These are phyloP conservation scores for Yarrowia divulgata DNA, from an alignment of 805 yeast genomes.

Conservation along the genomic window DNA sequence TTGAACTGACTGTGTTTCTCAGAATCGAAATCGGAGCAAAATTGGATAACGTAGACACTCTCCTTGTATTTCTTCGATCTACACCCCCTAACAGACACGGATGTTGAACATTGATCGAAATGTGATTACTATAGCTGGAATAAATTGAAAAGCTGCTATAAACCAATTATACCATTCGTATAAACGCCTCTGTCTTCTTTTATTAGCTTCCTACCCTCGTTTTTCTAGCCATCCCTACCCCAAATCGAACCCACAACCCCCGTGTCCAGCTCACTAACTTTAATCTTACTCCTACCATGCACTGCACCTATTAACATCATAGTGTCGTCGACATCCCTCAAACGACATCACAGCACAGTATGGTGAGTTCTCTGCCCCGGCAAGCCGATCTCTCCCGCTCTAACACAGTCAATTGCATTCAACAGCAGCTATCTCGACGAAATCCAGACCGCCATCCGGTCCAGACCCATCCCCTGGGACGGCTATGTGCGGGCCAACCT, in stretches of 20 bases:
- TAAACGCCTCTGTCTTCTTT: too few relatives aligned
- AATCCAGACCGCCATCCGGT: slow-evolving; percentile 64
- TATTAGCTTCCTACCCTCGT: background rate
- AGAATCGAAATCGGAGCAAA: too few relatives aligned
- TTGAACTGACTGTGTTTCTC: too few relatives aligned
- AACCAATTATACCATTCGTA: too few relatives aligned
- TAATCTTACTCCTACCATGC: slow-evolving; percentile 28
- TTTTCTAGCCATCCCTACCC: background rate
- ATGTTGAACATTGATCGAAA: too few relatives aligned
- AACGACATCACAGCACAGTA: slow-evolving; percentile 12
- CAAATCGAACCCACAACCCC: slow-evolving; percentile 11
- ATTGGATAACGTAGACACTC: too few relatives aligned
- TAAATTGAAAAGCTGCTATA: too few relatives aligned
- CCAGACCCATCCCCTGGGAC: slow-evolving; percentile 90
- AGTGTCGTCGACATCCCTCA: slow-evolving; percentile 33
- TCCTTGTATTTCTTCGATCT: too few relatives aligned
- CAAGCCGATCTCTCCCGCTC: background rate
- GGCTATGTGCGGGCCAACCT: slow-evolving; percentile 79
- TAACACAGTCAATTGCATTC: slow-evolving; percentile 40
- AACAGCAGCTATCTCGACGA: slow-evolving; percentile 49
- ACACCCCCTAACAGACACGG: too few relatives aligned
- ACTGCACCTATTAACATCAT: background rate
- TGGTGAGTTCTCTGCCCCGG: slow-evolving; percentile 1
- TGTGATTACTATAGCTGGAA: too few relatives aligned
- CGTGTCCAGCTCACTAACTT: background rate